Percentiles rank a stretch among this genome's conserved stretches.
phyloP scores from a whole-genome alignment of 2,329 filamentous ascomycete genomes.

The Fusarium palustre region DNA sequence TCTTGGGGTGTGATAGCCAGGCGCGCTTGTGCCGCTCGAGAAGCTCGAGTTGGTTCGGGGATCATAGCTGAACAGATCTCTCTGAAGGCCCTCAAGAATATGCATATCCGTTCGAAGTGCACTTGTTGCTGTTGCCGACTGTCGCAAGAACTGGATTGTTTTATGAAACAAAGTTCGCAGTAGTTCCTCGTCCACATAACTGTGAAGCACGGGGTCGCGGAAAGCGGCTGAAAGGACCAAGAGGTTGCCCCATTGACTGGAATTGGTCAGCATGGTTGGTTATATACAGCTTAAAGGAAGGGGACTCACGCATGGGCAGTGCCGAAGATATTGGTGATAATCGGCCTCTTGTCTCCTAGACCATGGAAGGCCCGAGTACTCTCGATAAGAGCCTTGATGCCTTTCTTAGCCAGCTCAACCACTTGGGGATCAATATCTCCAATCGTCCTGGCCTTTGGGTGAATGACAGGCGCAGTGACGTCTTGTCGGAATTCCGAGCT shows the following conservation, averaged over 20 bases:
- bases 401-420: conserved; percentile 68
- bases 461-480: conserved; percentile 54
- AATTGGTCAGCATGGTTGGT: conserved; percentile 22
- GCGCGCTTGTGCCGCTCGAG: conserved; percentile 54
- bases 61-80: conserved; percentile 57
- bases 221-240: conserved; percentile 88
- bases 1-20: conserved; percentile 45
- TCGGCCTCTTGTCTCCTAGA: conserved; percentile 72
- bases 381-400: conserved; percentile 79
- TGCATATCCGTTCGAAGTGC: conserved; percentile 78
- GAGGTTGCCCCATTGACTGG: conserved; percentile 95
- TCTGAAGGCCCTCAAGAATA: conserved; percentile 72
- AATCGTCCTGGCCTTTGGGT: conserved; percentile 52
- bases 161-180: conserved; percentile 73
- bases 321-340: conserved; percentile 96
- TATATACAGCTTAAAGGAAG: neutral
- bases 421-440: conserved; percentile 60
- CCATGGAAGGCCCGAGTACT: conserved; percentile 86
- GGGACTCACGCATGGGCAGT: conserved; percentile 91
- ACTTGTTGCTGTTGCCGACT: conserved; percentile 78
- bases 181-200: conserved; percentile 66
- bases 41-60: conserved; percentile 55
- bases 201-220: conserved; percentile 70
- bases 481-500: conserved; percentile 53
- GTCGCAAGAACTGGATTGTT: conserved; percentile 81